Evolutionary conservation across 331 rosid species (phyloP).

Genomic region (Saraca asoca): DNA sequence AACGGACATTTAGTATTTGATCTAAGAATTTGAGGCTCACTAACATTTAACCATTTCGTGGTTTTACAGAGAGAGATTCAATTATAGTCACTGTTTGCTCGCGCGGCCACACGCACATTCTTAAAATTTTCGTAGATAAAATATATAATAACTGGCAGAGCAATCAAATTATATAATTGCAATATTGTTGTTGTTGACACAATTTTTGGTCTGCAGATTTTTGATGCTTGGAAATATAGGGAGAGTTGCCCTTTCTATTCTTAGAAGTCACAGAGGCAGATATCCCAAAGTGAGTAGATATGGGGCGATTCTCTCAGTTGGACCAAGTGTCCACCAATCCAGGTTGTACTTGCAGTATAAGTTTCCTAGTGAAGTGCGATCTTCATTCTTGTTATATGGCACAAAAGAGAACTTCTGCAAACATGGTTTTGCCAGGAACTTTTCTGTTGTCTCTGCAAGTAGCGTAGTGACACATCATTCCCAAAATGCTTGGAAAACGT

Average conservation of each 20-base stretch:
- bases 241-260: constrained; percentile 48
- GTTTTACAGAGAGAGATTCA: constrained; percentile 7
- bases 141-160: background rate
- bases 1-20: background rate
- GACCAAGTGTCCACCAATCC: constrained; percentile 44
- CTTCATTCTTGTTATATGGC: constrained; percentile 39
- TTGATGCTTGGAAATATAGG: constrained; percentile 55
- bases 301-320: constrained; percentile 43
- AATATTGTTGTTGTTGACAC: background rate
- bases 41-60: background rate
- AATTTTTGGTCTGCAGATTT: constrained; percentile 48
- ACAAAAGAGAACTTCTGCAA: constrained; percentile 37
- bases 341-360: constrained; percentile 38
- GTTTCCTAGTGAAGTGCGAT: constrained; percentile 35
- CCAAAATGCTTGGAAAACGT: constrained; percentile 55
- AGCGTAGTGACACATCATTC: constrained; percentile 44
- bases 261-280: constrained; percentile 39
- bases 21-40: background rate
- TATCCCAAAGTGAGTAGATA: constrained; percentile 39
- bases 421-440: constrained; percentile 37
- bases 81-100: background rate
- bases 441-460: constrained; percentile 39
- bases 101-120: too few relatives aligned
- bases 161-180: background rate
- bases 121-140: background rate